Base-by-base conservation (phyloP, 1,284 basidiomycete species). In the Irpex lacteus region DNA sequence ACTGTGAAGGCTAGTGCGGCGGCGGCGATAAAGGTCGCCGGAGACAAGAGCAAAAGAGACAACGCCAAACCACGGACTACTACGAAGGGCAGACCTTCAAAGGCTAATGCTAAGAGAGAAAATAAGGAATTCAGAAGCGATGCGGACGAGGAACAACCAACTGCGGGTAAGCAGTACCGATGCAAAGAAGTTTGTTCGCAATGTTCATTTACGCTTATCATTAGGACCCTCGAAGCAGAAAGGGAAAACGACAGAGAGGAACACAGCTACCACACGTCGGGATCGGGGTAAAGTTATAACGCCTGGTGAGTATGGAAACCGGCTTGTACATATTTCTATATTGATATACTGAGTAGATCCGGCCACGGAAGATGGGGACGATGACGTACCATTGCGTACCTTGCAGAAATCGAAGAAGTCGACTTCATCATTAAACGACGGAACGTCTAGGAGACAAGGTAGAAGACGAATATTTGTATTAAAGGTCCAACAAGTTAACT, bases 121-220 rank as follows among this genome's bases (percentile, higher is more conserved):
- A 47, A 47, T 11, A 11, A 47, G 44, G 11, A 26, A 26, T 26
- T 26, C 26, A 26, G 44, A 47, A n/a, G n/a, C n/a, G 44, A 47
- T 47, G 44, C 44, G n/a, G 40, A n/a, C 8, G 59, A 47, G 13
- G 59, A 50, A 18, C 11, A 60, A 47, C 59, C 59, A 19, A 49
- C 47, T 34, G 59, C 59, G 8, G 59, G 59, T 60, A 21, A 47
- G 59, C 44, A n/a, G 44, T n/a, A 47, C n/a, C 11, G 44, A 47
- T 47, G 44, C 26, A 26, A 26, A 26, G 26, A 26, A 26, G 26
- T 26, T 26, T 26, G 26, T 26, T 47, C n/a, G 44, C n/a, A 47
- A 13, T n/a, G 44, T 47, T 47, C 11, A 47, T 11, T 47, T n/a
- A n/a, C n/a, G 11, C n/a, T 11, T n/a, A 15, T 44, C 11, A 44